Percentiles rank a stretch among this genome's conserved stretches.
Conservation (phyloP, 2,329 filamentous ascomycete genomes). For the Acrodontium crateriforme region DNA sequence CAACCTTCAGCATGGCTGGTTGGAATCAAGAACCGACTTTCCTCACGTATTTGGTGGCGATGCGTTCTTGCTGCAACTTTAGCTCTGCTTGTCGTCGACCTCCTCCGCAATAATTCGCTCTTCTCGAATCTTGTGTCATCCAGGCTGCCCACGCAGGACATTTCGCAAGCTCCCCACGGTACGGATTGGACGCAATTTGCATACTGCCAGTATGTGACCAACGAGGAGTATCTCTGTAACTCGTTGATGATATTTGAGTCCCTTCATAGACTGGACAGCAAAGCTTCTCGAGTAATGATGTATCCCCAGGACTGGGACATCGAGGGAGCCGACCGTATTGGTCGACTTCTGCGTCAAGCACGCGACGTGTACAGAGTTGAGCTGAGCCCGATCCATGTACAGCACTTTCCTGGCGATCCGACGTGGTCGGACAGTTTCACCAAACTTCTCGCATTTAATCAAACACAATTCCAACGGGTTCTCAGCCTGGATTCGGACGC, state of each 20-base stretch:
- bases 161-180: too few species aligned
- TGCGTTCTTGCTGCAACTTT: too few species aligned
- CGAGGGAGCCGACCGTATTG: conserved; percentile 3
- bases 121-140: too few species aligned
- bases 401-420: conserved; percentile 20
- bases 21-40: too few species aligned
- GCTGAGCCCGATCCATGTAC: conserved; percentile 31
- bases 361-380: conserved; percentile 34
- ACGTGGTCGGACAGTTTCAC: conserved; percentile 53
- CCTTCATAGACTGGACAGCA: conserved; percentile 25
- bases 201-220: conserved; percentile 32
- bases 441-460: conserved; percentile 54
- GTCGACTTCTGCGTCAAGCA: conserved; percentile 36
- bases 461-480: conserved; percentile 46
- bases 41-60: too few species aligned
- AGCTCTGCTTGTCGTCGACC: too few species aligned
- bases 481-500: conserved; percentile 49
- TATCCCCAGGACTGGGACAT: conserved; percentile 25
- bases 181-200: conserved; percentile 26
- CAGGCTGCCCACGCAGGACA: too few species aligned
- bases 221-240: conserved; percentile 30
- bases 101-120: too few species aligned
- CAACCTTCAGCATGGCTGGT: too few species aligned
- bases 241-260: conserved; percentile 32
- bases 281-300: conserved; percentile 31